Percentiles rank a stretch among this genome's conserved stretches.
phyloP scores from a whole-genome alignment of 2,329 filamentous ascomycete species.

The Trichoderma lentiforme region DNA sequence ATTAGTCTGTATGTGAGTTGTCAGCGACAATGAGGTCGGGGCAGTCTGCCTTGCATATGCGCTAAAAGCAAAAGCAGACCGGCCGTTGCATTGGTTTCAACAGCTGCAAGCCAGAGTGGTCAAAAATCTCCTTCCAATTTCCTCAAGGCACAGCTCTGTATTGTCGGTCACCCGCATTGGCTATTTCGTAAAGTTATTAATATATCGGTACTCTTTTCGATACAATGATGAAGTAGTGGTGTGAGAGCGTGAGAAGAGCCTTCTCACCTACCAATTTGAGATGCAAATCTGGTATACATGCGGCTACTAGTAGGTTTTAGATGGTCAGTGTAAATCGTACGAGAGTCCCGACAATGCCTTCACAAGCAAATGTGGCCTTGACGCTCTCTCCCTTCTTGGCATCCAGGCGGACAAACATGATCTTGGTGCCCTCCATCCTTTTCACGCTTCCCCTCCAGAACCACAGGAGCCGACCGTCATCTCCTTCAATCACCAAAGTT shows the following conservation, averaged over 20 bases:
- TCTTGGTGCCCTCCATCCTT: conserved; percentile 54
- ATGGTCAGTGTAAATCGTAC: conserved; percentile 28
- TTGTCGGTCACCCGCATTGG: not conserved
- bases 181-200: not conserved
- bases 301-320: not conserved
- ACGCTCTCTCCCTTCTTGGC: conserved; percentile 53
- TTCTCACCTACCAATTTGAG: not conserved
- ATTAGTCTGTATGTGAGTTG: not conserved
- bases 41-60: conserved; percentile 5
- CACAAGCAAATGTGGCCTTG: conserved; percentile 74
- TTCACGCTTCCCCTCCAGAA: conserved; percentile 63
- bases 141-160: not conserved
- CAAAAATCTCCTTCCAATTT: not conserved
- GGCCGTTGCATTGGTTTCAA: not conserved
- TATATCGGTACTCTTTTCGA: not conserved
- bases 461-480: conserved; percentile 54
- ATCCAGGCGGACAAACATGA: conserved; percentile 52
- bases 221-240: not conserved
- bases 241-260: not conserved
- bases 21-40: not conserved
- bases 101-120: not conserved
- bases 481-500: conserved; percentile 69
- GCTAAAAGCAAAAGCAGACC: not conserved
- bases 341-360: conserved; percentile 70
- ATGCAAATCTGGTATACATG: not conserved